Evolutionary conservation across 768 basidiomycete species (phyloP).

Genomic region (Fomitopsis pulvina): DNA sequence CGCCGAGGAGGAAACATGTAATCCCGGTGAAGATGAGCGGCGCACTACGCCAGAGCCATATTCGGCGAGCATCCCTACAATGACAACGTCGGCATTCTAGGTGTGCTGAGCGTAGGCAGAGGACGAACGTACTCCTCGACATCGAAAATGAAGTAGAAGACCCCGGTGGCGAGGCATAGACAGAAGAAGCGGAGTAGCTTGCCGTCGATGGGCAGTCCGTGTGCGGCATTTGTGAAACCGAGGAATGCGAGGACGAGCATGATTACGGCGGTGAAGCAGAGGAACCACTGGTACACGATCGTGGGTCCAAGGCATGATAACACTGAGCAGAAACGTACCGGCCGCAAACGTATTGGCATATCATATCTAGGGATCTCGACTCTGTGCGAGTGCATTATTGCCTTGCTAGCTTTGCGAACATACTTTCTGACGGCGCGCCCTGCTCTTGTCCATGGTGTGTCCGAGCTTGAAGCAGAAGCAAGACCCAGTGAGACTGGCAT

Average conservation of each 20-base stretch:
- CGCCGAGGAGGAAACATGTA: constrained; percentile 75
- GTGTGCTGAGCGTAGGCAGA: background rate
- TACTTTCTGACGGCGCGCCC: constrained; percentile 28
- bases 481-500: background rate
- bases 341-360: constrained; percentile 65
- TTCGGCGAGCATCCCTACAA: constrained; percentile 63
- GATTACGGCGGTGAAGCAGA: constrained; percentile 60
- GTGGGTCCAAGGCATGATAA: background rate
- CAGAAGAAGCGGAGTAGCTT: constrained; percentile 77
- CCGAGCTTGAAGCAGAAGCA: background rate
- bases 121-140: constrained; percentile 67
- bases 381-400: constrained; percentile 66
- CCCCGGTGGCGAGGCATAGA: constrained; percentile 64
- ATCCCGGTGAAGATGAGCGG: constrained; percentile 61
- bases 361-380: constrained; percentile 60
- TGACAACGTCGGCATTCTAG: background rate
- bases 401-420: constrained; percentile 40
- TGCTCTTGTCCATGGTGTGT: constrained; percentile 18
- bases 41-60: constrained; percentile 84
- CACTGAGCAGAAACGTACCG: constrained; percentile 33
- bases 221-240: constrained; percentile 68
- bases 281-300: constrained; percentile 62
- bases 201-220: constrained; percentile 65
- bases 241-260: constrained; percentile 69
- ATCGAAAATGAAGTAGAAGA: constrained; percentile 86